These are phyloP conservation scores for Macrophomina tecta DNA, from an alignment of 2,329 filamentous ascomycete species.

Conservation along the genomic window DNA sequence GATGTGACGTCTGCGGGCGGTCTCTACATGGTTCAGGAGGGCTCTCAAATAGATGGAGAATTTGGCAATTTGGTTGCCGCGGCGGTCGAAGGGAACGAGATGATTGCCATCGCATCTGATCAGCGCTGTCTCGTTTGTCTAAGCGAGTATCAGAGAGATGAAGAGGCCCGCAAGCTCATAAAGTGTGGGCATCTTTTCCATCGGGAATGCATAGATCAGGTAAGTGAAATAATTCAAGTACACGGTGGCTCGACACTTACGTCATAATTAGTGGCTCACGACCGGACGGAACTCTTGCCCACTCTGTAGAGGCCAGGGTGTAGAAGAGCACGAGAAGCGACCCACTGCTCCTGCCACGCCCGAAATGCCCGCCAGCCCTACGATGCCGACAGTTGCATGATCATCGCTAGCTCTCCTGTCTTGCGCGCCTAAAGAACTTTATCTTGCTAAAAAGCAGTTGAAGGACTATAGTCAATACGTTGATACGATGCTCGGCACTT, in stretches of 20 bases:
- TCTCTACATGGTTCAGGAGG: conserved; percentile 59
- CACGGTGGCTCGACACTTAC: conserved; percentile 12
- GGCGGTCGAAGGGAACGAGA: conserved; percentile 45
- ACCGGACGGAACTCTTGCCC: conserved; percentile 70
- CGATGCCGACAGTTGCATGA: conserved; percentile 13
- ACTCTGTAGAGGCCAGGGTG: conserved; percentile 64
- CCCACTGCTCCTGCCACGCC: conserved; percentile 12
- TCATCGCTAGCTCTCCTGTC: background rate
- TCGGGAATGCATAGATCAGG: conserved; percentile 72
- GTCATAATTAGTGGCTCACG: conserved; percentile 64
- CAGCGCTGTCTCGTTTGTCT: conserved; percentile 71
- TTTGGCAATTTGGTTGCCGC: conserved; percentile 53
- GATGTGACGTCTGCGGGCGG: conserved; percentile 69
- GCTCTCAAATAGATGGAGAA: conserved; percentile 40
- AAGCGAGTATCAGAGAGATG: conserved; percentile 67
- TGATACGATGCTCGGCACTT: background rate
- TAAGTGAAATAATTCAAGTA: conserved; percentile 43
- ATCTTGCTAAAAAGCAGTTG: background rate
- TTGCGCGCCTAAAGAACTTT: background rate
- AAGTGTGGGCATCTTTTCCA: conserved; percentile 73
- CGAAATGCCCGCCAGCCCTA: conserved; percentile 7
- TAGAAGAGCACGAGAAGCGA: conserved; percentile 52
- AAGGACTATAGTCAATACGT: background rate
- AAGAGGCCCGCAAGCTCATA: conserved; percentile 65
- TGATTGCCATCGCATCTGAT: conserved; percentile 39